Evolutionary conservation across 495 filamentous ascomycete genomes (phyloP), one percentile per base, ranked within the genome.

Genomic region (Rostrohypoxylon terebratum): DNA sequence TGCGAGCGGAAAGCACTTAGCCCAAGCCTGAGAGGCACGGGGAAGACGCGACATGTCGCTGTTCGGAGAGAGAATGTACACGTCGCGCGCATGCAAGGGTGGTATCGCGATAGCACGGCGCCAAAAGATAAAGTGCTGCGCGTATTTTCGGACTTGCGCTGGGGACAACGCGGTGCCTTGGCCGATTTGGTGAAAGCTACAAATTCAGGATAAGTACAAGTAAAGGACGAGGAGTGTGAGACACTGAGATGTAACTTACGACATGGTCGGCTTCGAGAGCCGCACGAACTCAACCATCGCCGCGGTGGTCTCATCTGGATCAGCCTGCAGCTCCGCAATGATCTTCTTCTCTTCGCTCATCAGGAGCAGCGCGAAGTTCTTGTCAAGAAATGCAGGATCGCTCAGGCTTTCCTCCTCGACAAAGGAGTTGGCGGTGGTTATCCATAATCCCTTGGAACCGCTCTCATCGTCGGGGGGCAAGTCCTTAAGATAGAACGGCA

Each of bases 101-200:
- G 94, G 93, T 64, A 99, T 97, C 31, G 94, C 91, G 40, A 95
- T 91, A 38, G 94, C 96, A 57, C 93, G 90, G 33, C 96, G 88
- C 94, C 94, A 98, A 82, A 95, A 96, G 45, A 98, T 93, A 57
- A 99, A 89, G 80, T 98, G 95, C 50, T 92, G 90, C 10, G 94
- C 93, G 54, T 96, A 89, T 75, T 91, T 87, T 64, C 94, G 92
- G 68, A 98, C 91, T 38, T 96, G 92, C 4, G 86, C 81, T 6
- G 96, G 86, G 1, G 92, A 87, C 38, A 98, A 91, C 7, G 88
- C 84, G 47, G 92, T 90, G 40, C 84, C 86, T 21, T 89, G 87
- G 20, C 91, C 91, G 20, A 97, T 91, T 77, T 96, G 93, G 20
- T 90, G 83, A 79, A 94, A 94, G 7, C 85, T 87, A 53, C 40